These are phyloP conservation scores for Didymella keratinophila DNA, from an alignment of 2,329 filamentous ascomycete species.

Conservation along the genomic window DNA sequence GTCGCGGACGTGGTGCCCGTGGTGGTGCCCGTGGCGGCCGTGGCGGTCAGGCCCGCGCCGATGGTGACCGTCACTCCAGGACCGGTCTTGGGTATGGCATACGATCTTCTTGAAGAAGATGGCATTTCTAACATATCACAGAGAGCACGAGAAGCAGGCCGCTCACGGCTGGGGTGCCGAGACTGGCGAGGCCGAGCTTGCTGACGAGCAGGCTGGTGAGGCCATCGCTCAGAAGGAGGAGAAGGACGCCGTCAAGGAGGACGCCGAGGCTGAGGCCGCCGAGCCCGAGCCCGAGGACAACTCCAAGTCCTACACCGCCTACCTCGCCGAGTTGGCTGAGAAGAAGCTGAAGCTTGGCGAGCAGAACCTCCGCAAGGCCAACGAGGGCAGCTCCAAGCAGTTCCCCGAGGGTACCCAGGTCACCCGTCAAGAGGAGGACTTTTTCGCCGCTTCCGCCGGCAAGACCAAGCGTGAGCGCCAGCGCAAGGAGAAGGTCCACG, in stretches of 20 bases:
- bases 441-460: conserved; percentile 75
- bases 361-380: conserved; percentile 82
- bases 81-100: conserved; percentile 64
- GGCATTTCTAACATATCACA: conserved; percentile 47
- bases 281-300: conserved; percentile 77
- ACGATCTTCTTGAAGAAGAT: not conserved
- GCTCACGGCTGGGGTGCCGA: conserved; percentile 88
- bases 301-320: conserved; percentile 87
- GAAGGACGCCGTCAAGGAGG: conserved; percentile 64
- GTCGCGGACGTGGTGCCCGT: conserved; percentile 58
- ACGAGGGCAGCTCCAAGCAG: conserved; percentile 95
- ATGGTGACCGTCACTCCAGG: conserved; percentile 70
- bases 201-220: conserved; percentile 91
- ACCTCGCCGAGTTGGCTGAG: conserved; percentile 77
- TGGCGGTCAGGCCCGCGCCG: conserved; percentile 44
- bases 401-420: conserved; percentile 79
- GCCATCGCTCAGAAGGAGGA: conserved; percentile 86
- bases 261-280: conserved; percentile 53
- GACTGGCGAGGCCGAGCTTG: conserved; percentile 82
- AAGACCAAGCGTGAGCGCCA: conserved; percentile 86
- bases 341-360: conserved; percentile 77
- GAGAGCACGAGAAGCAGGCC: conserved; percentile 85
- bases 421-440: conserved; percentile 69
- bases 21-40: conserved; percentile 57
- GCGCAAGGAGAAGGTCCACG: conserved; percentile 87